phyloP scores from a whole-genome alignment of 768 basidiomycete species.

The Tylopilus plumbeoviolaceoides region DNA sequence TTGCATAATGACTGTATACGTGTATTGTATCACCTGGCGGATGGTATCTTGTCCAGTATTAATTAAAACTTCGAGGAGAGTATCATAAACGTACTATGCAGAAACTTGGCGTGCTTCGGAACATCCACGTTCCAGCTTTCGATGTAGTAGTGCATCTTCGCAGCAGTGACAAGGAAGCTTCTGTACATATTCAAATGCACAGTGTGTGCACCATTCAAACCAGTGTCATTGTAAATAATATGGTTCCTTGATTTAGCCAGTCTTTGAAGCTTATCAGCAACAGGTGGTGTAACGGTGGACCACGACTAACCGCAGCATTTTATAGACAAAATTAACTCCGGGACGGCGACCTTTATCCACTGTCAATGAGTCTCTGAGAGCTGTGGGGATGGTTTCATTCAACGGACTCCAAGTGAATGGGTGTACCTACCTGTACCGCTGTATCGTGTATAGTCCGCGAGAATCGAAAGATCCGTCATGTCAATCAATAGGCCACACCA shows the following conservation, averaged over 20 bases:
- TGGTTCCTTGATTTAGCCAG: conserved; percentile 72
- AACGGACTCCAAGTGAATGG: neutral
- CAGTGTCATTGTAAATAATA: conserved; percentile 73
- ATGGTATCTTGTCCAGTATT: conserved; percentile 49
- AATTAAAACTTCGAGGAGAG: neutral
- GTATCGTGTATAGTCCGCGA: conserved; percentile 75
- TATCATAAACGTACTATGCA: conserved; percentile 44
- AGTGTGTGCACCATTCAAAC: conserved; percentile 55
- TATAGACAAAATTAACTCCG: conserved; percentile 60
- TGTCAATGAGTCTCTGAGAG: conserved; percentile 63
- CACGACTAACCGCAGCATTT: conserved; percentile 68
- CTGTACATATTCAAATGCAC: conserved; percentile 85
- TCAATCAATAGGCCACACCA: conserved; percentile 91
- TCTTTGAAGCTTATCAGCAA: conserved; percentile 35
- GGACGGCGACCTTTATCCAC: conserved; percentile 62
- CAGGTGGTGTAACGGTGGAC: neutral
- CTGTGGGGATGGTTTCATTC: conserved; percentile 35
- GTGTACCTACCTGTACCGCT: conserved; percentile 48
- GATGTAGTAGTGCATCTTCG: conserved; percentile 86
- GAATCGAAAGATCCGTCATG: conserved; percentile 70
- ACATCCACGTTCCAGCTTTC: conserved; percentile 50
- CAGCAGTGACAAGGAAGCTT: conserved; percentile 73
- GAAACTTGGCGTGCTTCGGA: conserved; percentile 44
- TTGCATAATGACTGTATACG: conserved; percentile 47
- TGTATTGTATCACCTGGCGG: conserved; percentile 54